Evolutionary conservation across 805 yeast genomes (phyloP), one percentile per base, ranked within the genome.

Genomic region (Yamadazyma tumulicola): DNA sequence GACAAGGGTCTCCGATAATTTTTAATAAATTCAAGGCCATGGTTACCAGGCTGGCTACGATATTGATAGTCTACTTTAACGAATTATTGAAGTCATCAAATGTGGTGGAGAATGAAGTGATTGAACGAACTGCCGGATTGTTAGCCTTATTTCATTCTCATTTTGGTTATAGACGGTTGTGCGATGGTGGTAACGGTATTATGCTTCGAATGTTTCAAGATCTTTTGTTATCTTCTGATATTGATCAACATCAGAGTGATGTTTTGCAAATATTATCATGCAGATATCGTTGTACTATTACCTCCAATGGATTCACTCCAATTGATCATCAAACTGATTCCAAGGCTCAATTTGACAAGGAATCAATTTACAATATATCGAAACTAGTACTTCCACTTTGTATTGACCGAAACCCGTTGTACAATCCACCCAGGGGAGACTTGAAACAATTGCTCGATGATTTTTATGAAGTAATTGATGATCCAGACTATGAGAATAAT

Each of bases 251-350:
- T 5, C 89, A 83, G 29, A 66, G 68, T 6, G 93, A 87, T 29
- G 54, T 91, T 30, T 70, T 86, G 6, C 97, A 91, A 49, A 69
- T 86, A 21, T 58, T 93, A 15, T 69, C 78, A 42, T 93, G 98
- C 53, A 71, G 84, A 7, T 87, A 81, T 48, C 94, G 87, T 29
- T 69, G 85, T 32, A 59, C 65, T 2, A 62, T 88, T 3, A 63
- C 79, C 1, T 65, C 76, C 8, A 86, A 81, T 10, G 66, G 67
- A 12, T 78, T 77, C 41, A 66, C 67, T 2, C 86, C 93, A 0
- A 72, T 66, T 26, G 83, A 86, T 41, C 97, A 91, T 49, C 68
- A 54, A 25, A 55, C 69, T 25, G 57, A 55, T n/a, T 37, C 42
- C 19, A 45, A 45, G 11, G 55, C 52, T 2, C 49, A 47, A 11